These are phyloP conservation scores for Chalaropsis thielavioides DNA, from an alignment of 2,329 filamentous ascomycete species.

Conservation along the genomic window DNA sequence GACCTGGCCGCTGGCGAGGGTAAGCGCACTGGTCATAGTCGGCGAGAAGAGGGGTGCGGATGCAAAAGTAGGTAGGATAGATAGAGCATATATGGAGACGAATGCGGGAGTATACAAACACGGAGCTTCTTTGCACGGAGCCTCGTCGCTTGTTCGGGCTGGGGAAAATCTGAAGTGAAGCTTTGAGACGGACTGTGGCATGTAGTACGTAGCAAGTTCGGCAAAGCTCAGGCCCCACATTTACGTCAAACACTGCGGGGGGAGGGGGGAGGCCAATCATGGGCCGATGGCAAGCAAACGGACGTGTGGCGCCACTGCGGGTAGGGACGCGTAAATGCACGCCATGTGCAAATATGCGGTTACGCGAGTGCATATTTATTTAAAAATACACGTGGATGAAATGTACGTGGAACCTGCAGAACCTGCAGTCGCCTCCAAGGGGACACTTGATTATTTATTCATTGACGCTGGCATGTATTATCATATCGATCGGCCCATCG, in stretches of 20 bases:
- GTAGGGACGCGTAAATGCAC: not conserved
- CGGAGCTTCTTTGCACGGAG: no score
- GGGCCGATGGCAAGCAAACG: not conserved
- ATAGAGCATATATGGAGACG: not conserved
- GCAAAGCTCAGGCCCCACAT: not conserved
- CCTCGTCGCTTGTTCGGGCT: not conserved
- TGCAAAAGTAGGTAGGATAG: not conserved
- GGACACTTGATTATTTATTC: no score
- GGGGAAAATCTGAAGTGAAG: not conserved
- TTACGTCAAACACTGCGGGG: conserved; percentile 2
- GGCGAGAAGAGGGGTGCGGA: not conserved
- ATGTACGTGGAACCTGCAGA: no score
- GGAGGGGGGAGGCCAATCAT: not conserved
- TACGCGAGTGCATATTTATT: not conserved
- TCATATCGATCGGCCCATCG: no score
- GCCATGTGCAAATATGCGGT: not conserved
- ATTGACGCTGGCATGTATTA: no score
- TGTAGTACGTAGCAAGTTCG: no score
- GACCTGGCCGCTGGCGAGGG: conserved; percentile 22
- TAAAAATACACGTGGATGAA: no score
- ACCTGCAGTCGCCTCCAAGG: no score
- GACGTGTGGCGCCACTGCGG: not conserved
- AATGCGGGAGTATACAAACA: no score
- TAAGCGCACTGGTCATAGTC: conserved; percentile 18
- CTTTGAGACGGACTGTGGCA: not conserved